Base-by-base conservation (phyloP, 169 alveolate genomes). In the Eimeria sp. region DNA sequence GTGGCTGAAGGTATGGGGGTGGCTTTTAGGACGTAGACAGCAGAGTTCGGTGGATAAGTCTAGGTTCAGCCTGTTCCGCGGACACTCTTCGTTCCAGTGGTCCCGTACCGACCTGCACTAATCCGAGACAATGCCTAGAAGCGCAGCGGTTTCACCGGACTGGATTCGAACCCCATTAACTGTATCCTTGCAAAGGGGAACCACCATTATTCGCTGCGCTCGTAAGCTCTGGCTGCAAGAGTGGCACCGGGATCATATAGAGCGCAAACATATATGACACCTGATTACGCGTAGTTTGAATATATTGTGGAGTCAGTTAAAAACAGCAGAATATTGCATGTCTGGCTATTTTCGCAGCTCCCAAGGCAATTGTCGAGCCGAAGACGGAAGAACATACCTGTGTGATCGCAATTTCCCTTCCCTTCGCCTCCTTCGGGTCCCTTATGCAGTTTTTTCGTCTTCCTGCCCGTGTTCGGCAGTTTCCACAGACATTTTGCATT, bases 151-250 rank as follows among this genome's bases (percentile, higher is more conserved):
- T 25, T 70, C 25, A 18, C 27, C 25, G 47, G 78, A 70, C 45
- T 49, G 49, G 27, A 45, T 70, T 30, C 78, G 78, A 75, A 75
- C 61, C 63, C 86, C 86, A 10, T 75, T 75, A 14, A 40, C 86
- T 4, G 14, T 75, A 25, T 43, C 86, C 5, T 43, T 75, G 40
- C 86, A 75, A 40, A 75, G 86, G 63, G 86, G 86, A 7, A 75
- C 86, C 27, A 75, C 86, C 14, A 47, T 75, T 16, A 75, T 75
- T 34, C 63, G 86, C 86, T 75, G 86, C 86, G 45, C 61, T 34
- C 86, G 86, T 75, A 47, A 75, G 86, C 61, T 75, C 22, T 6
- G 30, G 86, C 86, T 75, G 30, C 43, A 14, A 25, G 40, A 4
- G 82, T n/a, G 57, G 40, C 49, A 27, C 14, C 34, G 84, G 58